Conservation (phyloP, 1,139 yeast genomes). For the Protomyces inundatus region DNA sequence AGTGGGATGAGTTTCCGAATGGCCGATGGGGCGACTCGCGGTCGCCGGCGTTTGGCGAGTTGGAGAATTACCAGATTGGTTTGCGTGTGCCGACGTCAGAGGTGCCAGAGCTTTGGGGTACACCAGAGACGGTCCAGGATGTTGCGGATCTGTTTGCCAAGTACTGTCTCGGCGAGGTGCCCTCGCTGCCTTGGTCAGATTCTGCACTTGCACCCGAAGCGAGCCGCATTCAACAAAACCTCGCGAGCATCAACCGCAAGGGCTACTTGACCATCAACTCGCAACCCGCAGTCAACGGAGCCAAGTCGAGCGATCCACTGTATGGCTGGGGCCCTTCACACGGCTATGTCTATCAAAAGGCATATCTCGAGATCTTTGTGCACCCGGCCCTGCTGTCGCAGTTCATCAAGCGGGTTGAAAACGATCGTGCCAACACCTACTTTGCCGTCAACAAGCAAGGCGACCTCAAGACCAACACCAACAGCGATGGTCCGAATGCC, state of each 20-base stretch:
- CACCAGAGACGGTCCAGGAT: constrained; percentile 57
- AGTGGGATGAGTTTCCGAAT: constrained; percentile 93
- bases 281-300: constrained; percentile 89
- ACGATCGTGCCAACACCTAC: constrained; percentile 56
- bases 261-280: constrained; percentile 83
- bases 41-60: constrained; percentile 90
- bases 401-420: constrained; percentile 44
- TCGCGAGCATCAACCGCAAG: constrained; percentile 57
- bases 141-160: constrained; percentile 56
- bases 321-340: constrained; percentile 96
- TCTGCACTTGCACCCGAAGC: constrained; percentile 79
- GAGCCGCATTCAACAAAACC: constrained; percentile 53
- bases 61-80: constrained; percentile 59
- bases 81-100: constrained; percentile 49
- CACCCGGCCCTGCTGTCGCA: constrained; percentile 52
- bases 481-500: constrained; percentile 72
- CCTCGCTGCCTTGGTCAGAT: constrained; percentile 92
- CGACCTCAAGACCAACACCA: constrained; percentile 58
- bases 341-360: constrained; percentile 90
- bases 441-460: constrained; percentile 66
- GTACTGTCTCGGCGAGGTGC: constrained; percentile 64
- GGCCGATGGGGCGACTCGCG: constrained; percentile 95
- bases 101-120: constrained; percentile 83
- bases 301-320: constrained; percentile 60
- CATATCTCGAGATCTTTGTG: constrained; percentile 76